Percentiles rank a stretch among this genome's conserved stretches.
Evolutionary conservation across 345 rosid genomes (phyloP).

Genomic region (Heritiera littoralis): DNA sequence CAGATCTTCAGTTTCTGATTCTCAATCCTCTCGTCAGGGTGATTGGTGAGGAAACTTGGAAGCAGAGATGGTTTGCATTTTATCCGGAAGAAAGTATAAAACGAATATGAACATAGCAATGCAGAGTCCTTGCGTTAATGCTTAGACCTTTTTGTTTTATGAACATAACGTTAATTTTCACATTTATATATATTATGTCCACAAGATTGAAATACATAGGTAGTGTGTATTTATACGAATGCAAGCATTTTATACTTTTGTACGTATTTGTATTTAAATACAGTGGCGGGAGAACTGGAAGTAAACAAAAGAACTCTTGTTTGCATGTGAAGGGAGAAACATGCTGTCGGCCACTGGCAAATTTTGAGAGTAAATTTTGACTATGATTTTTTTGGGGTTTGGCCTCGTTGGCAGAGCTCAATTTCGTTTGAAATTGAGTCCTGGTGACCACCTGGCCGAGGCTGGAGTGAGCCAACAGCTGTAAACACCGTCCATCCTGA

Average conservation of each 20-base stretch:
- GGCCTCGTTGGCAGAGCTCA: constrained; percentile 39
- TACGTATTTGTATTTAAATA: constrained; percentile 2
- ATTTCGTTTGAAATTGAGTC: constrained; percentile 8
- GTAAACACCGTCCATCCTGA: not conserved
- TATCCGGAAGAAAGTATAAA: constrained; percentile 32
- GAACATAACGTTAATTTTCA: constrained; percentile 14
- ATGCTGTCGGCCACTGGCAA: constrained; percentile 52
- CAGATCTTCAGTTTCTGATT: not conserved
- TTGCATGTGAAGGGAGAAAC: constrained; percentile 44
- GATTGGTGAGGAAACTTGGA: constrained; percentile 27
- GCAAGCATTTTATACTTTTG: not conserved
- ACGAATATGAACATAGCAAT: constrained; percentile 21
- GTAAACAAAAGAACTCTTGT: constrained; percentile 16
- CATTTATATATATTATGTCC: not conserved
- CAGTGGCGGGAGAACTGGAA: not conserved
- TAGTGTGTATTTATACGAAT: not conserved
- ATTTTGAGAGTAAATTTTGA: not conserved
- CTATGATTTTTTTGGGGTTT: constrained; percentile 25
- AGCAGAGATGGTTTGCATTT: constrained; percentile 67
- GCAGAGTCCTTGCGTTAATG: constrained; percentile 29
- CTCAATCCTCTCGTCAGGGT: not conserved
- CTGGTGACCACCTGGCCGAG: not conserved
- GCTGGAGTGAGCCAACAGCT: constrained; percentile 9
- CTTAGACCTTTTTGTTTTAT: not conserved
- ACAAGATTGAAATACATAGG: not conserved